Evolutionary conservation across 371 early-diverging fungal genomes (phyloP).

Genomic region (Thermomucor indicae-seudaticae): DNA sequence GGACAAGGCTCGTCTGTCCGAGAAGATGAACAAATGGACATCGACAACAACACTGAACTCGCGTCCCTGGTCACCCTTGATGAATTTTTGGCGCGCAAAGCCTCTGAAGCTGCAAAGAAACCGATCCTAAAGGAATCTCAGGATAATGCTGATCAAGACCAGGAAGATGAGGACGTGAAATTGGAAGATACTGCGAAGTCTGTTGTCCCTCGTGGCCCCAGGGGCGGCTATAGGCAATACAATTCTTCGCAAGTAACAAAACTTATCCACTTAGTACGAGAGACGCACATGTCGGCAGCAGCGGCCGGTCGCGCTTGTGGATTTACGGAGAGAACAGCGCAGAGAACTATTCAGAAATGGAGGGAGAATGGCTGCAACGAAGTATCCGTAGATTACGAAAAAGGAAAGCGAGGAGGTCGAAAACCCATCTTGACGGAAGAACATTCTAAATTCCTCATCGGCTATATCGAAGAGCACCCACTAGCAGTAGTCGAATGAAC

Average conservation of each 20-base stretch:
- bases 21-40: not conserved
- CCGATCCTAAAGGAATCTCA: not conserved
- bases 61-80: not conserved
- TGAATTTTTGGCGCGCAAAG: not conserved
- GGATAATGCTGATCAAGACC: not conserved
- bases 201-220: not conserved
- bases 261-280: not conserved
- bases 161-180: not conserved
- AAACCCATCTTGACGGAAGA: not conserved
- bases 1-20: not conserved
- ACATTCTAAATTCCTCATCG: not conserved
- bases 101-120: not conserved
- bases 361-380: not conserved
- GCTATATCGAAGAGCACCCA: not conserved
- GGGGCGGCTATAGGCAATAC: not conserved
- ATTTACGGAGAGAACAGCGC: not conserved
- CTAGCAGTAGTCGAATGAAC: not conserved
- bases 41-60: not conserved
- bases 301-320: not conserved
- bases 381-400: not conserved
- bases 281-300: not conserved
- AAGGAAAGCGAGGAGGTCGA: not conserved
- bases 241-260: not conserved
- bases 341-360: not conserved
- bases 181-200: not conserved